phyloP scores from a whole-genome alignment of 768 basidiomycete species.

The Mycena haematopus region DNA sequence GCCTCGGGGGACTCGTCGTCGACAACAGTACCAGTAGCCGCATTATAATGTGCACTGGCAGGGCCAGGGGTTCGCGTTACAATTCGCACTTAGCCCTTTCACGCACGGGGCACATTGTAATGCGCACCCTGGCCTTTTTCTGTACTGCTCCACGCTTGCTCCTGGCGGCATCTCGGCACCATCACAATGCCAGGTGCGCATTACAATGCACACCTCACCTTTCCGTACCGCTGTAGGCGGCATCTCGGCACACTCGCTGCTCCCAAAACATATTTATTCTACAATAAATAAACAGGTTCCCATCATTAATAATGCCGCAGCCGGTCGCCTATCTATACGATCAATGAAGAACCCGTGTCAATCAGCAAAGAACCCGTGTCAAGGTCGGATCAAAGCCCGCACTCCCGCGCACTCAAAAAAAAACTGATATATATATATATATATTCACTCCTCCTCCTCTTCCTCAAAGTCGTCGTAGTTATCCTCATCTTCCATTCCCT shows the following conservation, averaged over 20 bases:
- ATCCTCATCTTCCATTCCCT: background rate
- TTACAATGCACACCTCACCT: background rate
- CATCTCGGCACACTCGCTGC: background rate
- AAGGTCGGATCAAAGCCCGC: background rate
- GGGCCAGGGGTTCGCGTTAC: slow-evolving; percentile 1
- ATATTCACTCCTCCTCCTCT: background rate
- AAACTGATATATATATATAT: background rate
- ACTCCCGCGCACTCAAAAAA: background rate
- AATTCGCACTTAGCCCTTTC: background rate
- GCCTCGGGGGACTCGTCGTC: no score
- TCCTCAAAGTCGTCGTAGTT: background rate
- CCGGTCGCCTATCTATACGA: background rate
- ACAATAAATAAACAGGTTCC: background rate
- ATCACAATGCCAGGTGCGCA: background rate
- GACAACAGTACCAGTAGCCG: background rate
- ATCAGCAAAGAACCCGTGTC: background rate
- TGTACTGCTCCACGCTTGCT: background rate
- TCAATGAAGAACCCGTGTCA: no score
- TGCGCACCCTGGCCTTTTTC: background rate
- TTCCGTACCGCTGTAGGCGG: background rate
- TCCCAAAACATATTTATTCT: background rate
- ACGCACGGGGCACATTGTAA: background rate
- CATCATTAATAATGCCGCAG: background rate
- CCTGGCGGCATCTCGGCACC: background rate
- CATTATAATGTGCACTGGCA: slow-evolving; percentile 3